phyloP scores from a whole-genome alignment of 345 rosid species.

The Cardamine resedifolia region DNA sequence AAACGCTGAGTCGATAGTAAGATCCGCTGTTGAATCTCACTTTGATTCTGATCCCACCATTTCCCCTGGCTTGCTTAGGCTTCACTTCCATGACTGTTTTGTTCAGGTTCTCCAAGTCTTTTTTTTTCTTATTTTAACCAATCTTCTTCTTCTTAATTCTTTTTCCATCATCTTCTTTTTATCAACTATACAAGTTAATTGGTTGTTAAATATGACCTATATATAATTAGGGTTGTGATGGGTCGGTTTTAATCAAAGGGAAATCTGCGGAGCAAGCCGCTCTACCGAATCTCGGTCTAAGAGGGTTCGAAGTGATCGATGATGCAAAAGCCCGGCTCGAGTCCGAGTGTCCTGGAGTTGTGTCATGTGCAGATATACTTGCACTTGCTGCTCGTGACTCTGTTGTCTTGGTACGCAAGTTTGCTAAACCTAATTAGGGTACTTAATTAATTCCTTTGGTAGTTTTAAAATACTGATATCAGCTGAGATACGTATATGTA shows the following conservation, averaged over 20 bases:
- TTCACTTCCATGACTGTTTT: slow-evolving; percentile 76
- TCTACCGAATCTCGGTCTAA: slow-evolving; percentile 33
- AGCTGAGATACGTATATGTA: background rate
- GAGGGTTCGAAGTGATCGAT: slow-evolving; percentile 51
- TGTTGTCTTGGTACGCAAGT: slow-evolving; percentile 43
- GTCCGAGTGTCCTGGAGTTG: slow-evolving; percentile 48
- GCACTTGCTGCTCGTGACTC: slow-evolving; percentile 59
- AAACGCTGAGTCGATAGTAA: slow-evolving; percentile 48
- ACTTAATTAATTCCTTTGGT: background rate
- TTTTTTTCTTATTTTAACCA: background rate
- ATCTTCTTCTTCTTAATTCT: too few species aligned
- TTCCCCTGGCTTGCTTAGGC: slow-evolving; percentile 68
- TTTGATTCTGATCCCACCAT: slow-evolving; percentile 57
- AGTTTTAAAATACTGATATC: background rate
- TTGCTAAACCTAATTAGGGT: background rate
- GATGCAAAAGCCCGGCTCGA: slow-evolving; percentile 57
- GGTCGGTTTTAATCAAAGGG: slow-evolving; percentile 51
- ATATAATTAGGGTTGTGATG: slow-evolving; percentile 51
- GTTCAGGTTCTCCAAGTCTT: slow-evolving; percentile 50
- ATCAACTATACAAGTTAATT: background rate
- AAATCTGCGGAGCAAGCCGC: slow-evolving; percentile 47
- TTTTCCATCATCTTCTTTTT: background rate
- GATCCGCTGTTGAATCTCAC: slow-evolving; percentile 63
- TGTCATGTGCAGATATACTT: slow-evolving; percentile 62
- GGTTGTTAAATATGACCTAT: background rate